Evolutionary conservation across 495 filamentous ascomycete species (phyloP).

Genomic region (Neurospora discreta): DNA sequence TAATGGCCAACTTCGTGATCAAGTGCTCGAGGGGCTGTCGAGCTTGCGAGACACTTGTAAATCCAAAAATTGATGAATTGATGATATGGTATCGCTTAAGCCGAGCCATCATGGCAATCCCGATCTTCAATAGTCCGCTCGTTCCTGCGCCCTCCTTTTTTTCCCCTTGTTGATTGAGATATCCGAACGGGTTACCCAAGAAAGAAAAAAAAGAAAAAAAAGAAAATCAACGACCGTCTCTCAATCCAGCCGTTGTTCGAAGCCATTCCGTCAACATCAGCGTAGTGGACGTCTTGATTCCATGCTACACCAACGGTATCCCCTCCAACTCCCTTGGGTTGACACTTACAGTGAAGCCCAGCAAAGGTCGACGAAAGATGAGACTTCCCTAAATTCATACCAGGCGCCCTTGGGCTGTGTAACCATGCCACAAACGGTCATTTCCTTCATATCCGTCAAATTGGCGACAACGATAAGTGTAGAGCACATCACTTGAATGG

Average conservation of each 20-base stretch:
- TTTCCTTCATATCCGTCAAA: background rate
- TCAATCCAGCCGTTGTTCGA: background rate
- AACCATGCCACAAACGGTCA: background rate
- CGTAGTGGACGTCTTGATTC: background rate
- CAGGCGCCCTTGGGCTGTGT: background rate
- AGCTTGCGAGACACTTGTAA: slow-evolving; percentile 56
- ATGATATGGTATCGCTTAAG: background rate
- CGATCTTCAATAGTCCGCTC: background rate
- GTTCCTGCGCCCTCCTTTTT: background rate
- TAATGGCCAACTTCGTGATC: slow-evolving; percentile 45
- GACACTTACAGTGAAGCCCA: no score
- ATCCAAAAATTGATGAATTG: slow-evolving; percentile 22
- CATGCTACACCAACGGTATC: no score
- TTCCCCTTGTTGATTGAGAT: background rate
- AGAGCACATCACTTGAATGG: background rate
- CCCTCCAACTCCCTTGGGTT: no score
- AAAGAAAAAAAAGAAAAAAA: no score
- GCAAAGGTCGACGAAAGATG: background rate
- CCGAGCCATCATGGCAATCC: background rate
- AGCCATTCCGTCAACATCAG: background rate
- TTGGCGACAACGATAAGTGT: background rate
- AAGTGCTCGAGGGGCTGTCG: slow-evolving; percentile 51
- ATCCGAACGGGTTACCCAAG: background rate
- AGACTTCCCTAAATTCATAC: background rate
- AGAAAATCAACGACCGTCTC: background rate